Evolutionary conservation across 257 asterid species (phyloP).

Genomic region (Primulina eburnea): DNA sequence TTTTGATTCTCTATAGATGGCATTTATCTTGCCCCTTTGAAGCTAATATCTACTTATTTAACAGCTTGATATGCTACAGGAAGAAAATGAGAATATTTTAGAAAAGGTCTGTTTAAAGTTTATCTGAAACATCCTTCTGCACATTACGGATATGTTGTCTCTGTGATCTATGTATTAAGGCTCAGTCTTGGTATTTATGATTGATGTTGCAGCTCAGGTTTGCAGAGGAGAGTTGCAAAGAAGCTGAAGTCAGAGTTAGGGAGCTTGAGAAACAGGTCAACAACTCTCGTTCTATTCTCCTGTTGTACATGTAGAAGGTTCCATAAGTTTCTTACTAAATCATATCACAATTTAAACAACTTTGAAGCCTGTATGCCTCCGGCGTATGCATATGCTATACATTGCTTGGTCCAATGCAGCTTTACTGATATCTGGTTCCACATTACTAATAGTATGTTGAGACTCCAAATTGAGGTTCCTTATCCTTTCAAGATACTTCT

Average conservation of each 20-base stretch:
- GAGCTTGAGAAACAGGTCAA: constrained; percentile 96
- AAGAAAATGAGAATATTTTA: constrained; percentile 76
- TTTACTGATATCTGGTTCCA: not conserved
- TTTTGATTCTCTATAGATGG: constrained; percentile 8
- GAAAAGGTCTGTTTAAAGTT: constrained; percentile 58
- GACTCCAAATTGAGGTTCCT: constrained; percentile 4
- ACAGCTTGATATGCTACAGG: constrained; percentile 94
- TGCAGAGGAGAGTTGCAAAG: constrained; percentile 72
- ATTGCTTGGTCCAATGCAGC: constrained; percentile 4
- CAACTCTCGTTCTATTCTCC: constrained; percentile 22
- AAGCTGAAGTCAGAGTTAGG: constrained; percentile 85
- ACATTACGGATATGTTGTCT: constrained; percentile 9
- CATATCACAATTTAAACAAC: constrained; percentile 15
- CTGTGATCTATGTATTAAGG: constrained; percentile 15
- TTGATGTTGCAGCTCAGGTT: constrained; percentile 60
- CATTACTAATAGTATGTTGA: not conserved
- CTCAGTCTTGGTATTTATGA: constrained; percentile 27
- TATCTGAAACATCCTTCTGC: constrained; percentile 11
- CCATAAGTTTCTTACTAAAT: constrained; percentile 20
- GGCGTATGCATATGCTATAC: not conserved
- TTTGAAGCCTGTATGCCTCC: constrained; percentile 2
- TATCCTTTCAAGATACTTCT: constrained; percentile 7
- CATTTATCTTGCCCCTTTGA: constrained; percentile 20
- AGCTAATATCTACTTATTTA: constrained; percentile 40
- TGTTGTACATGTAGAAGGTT: constrained; percentile 6